Percentiles rank a stretch among this genome's conserved stretches.
These are phyloP conservation scores for Colletotrichum truncatum DNA, from an alignment of 2,329 filamentous ascomycete genomes.

Conservation along the genomic window DNA sequence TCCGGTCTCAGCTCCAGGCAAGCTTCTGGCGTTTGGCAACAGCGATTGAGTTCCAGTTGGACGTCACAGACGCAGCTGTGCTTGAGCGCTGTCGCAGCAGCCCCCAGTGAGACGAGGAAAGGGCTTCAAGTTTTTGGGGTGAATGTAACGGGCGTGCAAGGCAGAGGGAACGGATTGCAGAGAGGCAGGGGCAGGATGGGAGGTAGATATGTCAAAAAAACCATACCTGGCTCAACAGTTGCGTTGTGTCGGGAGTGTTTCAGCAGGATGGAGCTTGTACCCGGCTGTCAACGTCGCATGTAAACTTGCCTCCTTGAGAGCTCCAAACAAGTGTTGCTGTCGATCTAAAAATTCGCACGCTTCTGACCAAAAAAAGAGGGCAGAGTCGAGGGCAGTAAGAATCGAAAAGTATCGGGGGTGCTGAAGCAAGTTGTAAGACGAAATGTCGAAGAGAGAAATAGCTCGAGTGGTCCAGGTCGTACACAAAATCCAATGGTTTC, in stretches of 20 bases:
- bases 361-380: neutral
- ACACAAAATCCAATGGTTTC: slow-evolving; percentile 36
- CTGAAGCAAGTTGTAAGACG: neutral
- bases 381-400: neutral
- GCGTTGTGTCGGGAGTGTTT: slow-evolving; percentile 29
- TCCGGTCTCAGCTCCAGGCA: slow-evolving; percentile 18
- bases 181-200: neutral
- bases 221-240: slow-evolving; percentile 22
- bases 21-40: neutral
- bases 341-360: slow-evolving; percentile 7
- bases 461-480: slow-evolving; percentile 14
- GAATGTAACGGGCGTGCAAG: neutral
- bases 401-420: neutral
- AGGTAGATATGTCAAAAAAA: neutral
- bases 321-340: neutral
- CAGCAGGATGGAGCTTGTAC: slow-evolving; percentile 17
- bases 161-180: neutral
- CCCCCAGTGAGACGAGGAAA: slow-evolving; percentile 16
- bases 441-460: neutral
- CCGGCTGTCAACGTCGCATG: slow-evolving; percentile 21
- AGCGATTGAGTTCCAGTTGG: slow-evolving; percentile 16
- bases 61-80: slow-evolving; percentile 14
- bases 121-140: neutral
- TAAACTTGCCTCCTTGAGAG: neutral
- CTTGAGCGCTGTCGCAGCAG: slow-evolving; percentile 22